phyloP scores from a whole-genome alignment of 768 basidiomycete species.

The Lactarius indigo region DNA sequence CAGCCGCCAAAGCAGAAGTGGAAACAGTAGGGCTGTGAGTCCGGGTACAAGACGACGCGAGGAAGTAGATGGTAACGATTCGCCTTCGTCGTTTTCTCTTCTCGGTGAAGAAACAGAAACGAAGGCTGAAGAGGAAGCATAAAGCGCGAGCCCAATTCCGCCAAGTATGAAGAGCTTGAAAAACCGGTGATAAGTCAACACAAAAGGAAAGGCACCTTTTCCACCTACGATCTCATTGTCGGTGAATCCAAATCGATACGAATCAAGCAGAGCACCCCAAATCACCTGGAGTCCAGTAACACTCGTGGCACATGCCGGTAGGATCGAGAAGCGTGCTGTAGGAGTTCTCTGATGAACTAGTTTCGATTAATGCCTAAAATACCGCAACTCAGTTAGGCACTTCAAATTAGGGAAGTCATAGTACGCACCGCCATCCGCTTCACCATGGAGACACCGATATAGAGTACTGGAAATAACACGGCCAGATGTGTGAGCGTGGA shows the following conservation, averaged over 20 bases:
- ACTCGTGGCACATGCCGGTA: constrained; percentile 25
- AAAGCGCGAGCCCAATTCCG: constrained; percentile 18
- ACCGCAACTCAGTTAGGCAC: background rate
- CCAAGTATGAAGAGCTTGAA: constrained; percentile 25
- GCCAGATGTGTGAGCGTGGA: constrained; percentile 54
- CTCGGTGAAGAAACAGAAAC: background rate
- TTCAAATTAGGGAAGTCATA: background rate
- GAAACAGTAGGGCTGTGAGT: constrained; percentile 35
- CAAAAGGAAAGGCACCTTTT: background rate
- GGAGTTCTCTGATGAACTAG: background rate
- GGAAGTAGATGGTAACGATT: background rate
- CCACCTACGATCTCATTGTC: constrained; percentile 26
- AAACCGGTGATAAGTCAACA: background rate
- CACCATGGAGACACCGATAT: constrained; percentile 46
- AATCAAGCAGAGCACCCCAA: constrained; percentile 16
- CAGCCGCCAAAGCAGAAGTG: constrained; percentile 37
- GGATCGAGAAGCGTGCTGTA: constrained; percentile 22
- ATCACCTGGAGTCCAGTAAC: constrained; percentile 17
- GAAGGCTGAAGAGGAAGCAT: constrained; percentile 12
- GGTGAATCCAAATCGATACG: constrained; percentile 15
- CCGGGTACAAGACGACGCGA: constrained; percentile 24
- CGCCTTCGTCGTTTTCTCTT: background rate
- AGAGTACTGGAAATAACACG: constrained; percentile 56
- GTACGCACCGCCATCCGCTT: constrained; percentile 40
- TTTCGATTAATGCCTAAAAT: constrained; percentile 19